Evolutionary conservation across 129 eudicot species (phyloP).

Genomic region (Solidago caesia): DNA sequence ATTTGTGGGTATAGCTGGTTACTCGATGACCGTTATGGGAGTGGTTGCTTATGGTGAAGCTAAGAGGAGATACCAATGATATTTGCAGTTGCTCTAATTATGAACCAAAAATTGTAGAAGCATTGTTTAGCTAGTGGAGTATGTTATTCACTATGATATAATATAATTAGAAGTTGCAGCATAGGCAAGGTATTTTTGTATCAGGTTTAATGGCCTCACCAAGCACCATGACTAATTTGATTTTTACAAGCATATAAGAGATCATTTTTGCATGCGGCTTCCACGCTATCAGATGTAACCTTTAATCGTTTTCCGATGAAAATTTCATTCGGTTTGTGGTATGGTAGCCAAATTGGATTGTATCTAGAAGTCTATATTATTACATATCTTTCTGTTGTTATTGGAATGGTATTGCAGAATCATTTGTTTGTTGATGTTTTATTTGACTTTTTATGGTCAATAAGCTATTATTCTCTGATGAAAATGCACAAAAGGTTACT

Average conservation of each 20-base stretch:
- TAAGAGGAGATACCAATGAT: constrained; percentile 72
- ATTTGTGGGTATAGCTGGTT: constrained; percentile 79
- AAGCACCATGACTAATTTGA: too few relatives aligned
- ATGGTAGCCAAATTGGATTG: constrained; percentile 14
- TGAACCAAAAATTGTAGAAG: not conserved
- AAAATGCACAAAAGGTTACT: too few relatives aligned
- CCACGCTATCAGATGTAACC: not conserved
- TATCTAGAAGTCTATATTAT: not conserved
- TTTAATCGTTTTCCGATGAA: not conserved
- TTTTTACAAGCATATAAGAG: constrained; percentile 18
- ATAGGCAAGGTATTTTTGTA: constrained; percentile 5
- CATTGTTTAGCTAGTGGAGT: not conserved
- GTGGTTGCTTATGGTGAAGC: constrained; percentile 91
- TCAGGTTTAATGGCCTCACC: not conserved
- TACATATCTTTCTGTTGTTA: constrained; percentile 4
- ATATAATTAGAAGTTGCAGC: constrained; percentile 14
- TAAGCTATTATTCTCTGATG: not conserved
- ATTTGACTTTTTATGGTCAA: not conserved
- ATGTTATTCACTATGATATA: not conserved
- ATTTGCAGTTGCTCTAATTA: not conserved
- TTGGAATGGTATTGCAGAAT: not conserved
- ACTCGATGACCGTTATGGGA: constrained; percentile 87
- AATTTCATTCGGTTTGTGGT: not conserved
- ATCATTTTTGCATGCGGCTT: not conserved
- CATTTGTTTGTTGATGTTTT: not conserved